Conservation (phyloP, 2,329 filamentous ascomycete genomes). For the Aspergillus puulaauensis region DNA sequence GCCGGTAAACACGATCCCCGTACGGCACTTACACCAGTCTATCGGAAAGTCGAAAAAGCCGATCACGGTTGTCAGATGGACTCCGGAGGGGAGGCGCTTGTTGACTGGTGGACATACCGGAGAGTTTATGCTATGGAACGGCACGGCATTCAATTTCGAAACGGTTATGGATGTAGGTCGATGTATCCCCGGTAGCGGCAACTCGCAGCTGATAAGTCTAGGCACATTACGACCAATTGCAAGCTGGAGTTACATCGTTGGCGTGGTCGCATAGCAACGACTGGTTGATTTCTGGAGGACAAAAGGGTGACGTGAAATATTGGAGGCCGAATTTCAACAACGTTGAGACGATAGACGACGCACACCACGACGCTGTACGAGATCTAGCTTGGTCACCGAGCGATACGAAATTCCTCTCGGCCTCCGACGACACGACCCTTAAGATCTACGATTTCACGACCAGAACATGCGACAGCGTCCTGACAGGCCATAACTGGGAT, state of each 20-base stretch:
- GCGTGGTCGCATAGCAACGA: slow-evolving; percentile 91
- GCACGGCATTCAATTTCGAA: slow-evolving; percentile 98
- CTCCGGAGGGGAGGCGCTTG: slow-evolving; percentile 86
- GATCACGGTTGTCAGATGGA: slow-evolving; percentile 96
- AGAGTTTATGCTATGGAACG: slow-evolving; percentile 98
- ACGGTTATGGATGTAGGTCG: slow-evolving; percentile 83
- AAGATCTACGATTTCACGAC: slow-evolving; percentile 97
- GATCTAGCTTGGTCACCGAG: slow-evolving; percentile 92
- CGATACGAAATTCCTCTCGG: slow-evolving; percentile 93
- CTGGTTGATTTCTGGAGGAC: slow-evolving; percentile 93
- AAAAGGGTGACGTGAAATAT: slow-evolving; percentile 95
- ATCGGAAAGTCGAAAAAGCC: slow-evolving; percentile 98
- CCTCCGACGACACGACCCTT: slow-evolving; percentile 86
- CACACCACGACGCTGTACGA: slow-evolving; percentile 83
- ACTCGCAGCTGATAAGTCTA: slow-evolving; percentile 24
- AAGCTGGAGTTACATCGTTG: slow-evolving; percentile 45
- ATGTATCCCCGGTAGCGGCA: not conserved
- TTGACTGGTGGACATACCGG: slow-evolving; percentile 94
- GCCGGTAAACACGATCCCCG: slow-evolving; percentile 83
- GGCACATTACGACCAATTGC: slow-evolving; percentile 70
- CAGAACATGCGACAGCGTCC: slow-evolving; percentile 75
- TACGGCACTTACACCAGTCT: slow-evolving; percentile 96
- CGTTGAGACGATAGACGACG: slow-evolving; percentile 82
- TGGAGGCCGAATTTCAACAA: slow-evolving; percentile 99
- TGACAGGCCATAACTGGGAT: slow-evolving; percentile 97